Evolutionary conservation across 2,329 filamentous ascomycete species (phyloP).

Genomic region (Ceratocystis eucalypticola): DNA sequence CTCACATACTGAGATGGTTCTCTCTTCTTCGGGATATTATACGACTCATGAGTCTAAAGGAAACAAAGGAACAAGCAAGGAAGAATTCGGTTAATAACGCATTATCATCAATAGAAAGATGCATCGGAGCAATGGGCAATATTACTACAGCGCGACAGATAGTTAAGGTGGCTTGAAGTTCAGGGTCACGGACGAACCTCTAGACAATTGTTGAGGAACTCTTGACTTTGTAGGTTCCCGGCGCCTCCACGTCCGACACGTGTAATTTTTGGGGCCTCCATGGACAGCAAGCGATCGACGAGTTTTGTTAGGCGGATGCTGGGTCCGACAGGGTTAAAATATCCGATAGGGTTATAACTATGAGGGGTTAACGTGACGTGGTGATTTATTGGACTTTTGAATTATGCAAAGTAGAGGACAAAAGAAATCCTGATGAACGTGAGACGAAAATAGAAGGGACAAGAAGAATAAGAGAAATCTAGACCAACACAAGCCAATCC

Average conservation of each 20-base stretch:
- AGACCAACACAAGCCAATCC: no score
- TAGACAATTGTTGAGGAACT: constrained; percentile 26
- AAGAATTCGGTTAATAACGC: not conserved
- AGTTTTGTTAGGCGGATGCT: not conserved
- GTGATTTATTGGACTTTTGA: not conserved
- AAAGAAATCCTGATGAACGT: no score
- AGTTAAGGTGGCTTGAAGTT: not conserved
- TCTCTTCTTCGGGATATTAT: constrained; percentile 27
- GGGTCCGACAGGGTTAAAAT: not conserved
- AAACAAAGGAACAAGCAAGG: not conserved
- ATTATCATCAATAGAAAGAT: not conserved
- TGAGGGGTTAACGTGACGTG: not conserved
- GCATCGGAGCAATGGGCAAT: not conserved
- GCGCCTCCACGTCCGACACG: constrained; percentile 45
- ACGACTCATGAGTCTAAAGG: not conserved
- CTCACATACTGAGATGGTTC: constrained; percentile 27
- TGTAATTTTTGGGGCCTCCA: constrained; percentile 6
- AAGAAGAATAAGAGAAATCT: no score
- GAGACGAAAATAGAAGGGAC: no score
- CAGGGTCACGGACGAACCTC: constrained; percentile 22
- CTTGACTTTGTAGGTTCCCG: constrained; percentile 45
- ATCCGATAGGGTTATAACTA: not conserved
- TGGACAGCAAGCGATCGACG: not conserved
- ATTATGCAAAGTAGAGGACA: not conserved
- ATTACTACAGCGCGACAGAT: not conserved